phyloP scores from a whole-genome alignment of 495 filamentous ascomycete genomes.

The Pyronema omphalodes region DNA sequence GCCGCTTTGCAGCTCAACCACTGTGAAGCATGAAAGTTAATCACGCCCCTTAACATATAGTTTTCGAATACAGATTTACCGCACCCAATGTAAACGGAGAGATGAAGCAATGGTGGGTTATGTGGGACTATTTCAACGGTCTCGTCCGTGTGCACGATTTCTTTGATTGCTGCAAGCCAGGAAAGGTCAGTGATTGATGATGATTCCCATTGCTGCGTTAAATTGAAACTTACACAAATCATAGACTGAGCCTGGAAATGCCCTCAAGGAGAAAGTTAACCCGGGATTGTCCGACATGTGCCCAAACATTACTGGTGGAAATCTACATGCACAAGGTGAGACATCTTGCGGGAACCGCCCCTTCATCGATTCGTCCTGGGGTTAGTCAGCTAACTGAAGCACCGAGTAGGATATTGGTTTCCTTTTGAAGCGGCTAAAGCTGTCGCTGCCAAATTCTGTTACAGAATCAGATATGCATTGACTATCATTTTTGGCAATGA shows the following conservation, averaged over 20 bases:
- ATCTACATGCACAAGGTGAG: conserved; percentile 74
- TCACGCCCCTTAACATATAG: conserved; percentile 27
- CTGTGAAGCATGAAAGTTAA: neutral
- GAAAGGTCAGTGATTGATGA: conserved; percentile 42
- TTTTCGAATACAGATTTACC: conserved; percentile 75
- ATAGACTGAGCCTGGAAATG: conserved; percentile 44
- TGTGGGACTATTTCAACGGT: conserved; percentile 97
- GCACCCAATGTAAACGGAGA: conserved; percentile 40
- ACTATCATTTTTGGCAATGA: conserved; percentile 73
- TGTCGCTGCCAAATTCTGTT: conserved; percentile 73
- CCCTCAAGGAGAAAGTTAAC: conserved; percentile 61
- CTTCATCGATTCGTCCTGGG: neutral
- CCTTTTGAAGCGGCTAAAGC: conserved; percentile 70
- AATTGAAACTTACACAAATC: neutral
- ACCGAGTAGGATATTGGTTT: conserved; percentile 76
- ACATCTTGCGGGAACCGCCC: neutral
- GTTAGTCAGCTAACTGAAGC: neutral
- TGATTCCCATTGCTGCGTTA: too few relatives aligned
- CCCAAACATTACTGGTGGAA: conserved; percentile 86
- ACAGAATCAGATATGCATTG: conserved; percentile 59
- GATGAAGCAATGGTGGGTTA: conserved; percentile 50
- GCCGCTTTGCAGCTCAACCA: conserved; percentile 8
- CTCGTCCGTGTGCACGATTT: conserved; percentile 86
- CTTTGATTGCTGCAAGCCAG: conserved; percentile 74
- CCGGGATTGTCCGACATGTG: conserved; percentile 67